phyloP scores from a whole-genome alignment of 257 asterid genomes.

The Buddleja alternifolia region DNA sequence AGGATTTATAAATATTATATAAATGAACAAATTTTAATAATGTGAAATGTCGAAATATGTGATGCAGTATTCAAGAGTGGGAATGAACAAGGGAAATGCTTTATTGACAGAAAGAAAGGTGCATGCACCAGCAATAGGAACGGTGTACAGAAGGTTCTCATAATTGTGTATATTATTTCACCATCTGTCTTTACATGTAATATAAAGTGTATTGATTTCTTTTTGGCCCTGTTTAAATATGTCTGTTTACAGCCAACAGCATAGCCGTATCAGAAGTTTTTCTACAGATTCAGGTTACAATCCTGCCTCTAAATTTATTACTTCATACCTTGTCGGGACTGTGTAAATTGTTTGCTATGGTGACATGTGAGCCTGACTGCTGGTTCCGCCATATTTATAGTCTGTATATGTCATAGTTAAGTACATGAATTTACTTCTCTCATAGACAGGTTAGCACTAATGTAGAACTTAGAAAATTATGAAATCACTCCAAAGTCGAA shows the following conservation, averaged over 20 bases:
- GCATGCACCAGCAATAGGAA: conserved; percentile 36
- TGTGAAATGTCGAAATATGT: conserved; percentile 6
- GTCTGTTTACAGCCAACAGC: conserved; percentile 35
- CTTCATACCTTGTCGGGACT: not conserved
- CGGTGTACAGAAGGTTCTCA: conserved; percentile 36
- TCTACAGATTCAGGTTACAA: conserved; percentile 51
- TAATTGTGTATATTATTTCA: conserved; percentile 25
- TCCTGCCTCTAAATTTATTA: conserved; percentile 5
- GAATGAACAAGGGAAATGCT: conserved; percentile 36
- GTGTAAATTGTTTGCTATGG: not conserved
- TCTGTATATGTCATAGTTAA: not conserved
- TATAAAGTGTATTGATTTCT: conserved; percentile 1
- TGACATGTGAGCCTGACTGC: conserved; percentile 2
- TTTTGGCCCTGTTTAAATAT: conserved; percentile 2
- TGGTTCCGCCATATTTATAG: not conserved
- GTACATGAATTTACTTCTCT: not conserved
- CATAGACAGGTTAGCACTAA: too few relatives aligned
- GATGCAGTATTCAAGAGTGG: conserved; percentile 40
- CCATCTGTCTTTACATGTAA: not conserved
- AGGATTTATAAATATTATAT: not conserved
- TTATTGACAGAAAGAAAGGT: conserved; percentile 30
- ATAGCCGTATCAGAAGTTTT: conserved; percentile 36
- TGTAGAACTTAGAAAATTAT: not conserved
- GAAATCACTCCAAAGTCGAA: not conserved
- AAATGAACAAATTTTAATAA: not conserved